A percentile compares a stretch with the other conserved stretches of the same genome.
phyloP scores from a whole-genome alignment of 805 yeast species.

The Brettanomyces nanus region DNA sequence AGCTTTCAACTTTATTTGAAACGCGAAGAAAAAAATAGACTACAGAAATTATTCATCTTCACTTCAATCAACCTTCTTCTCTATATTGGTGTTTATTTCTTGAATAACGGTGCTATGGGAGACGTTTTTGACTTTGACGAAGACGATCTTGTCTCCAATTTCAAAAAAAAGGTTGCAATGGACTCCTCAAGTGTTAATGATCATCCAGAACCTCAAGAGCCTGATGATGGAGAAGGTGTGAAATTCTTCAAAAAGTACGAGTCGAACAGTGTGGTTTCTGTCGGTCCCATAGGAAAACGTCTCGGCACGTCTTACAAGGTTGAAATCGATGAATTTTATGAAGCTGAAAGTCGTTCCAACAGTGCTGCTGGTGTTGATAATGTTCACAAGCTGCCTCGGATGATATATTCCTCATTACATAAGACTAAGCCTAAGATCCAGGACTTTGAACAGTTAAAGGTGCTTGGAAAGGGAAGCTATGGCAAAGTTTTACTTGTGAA shows the following conservation, averaged over 20 bases:
- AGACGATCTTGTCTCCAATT: conserved; percentile 12
- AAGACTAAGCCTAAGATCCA: conserved; percentile 17
- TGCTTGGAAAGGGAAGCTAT: conserved; percentile 81
- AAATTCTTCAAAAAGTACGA: conserved; percentile 19
- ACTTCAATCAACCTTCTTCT: too few relatives aligned
- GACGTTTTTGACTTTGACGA: conserved; percentile 24
- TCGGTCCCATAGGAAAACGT: conserved; percentile 25
- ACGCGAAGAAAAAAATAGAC: too few relatives aligned
- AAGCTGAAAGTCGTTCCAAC: conserved; percentile 19
- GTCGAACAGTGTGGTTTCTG: conserved; percentile 24
- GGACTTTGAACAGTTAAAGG: conserved; percentile 73
- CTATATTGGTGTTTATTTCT: too few relatives aligned
- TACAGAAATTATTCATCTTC: too few relatives aligned
- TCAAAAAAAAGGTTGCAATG: conserved; percentile 4
- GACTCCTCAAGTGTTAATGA: background rate
- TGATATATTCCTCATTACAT: too few relatives aligned
- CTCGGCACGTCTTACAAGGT: conserved; percentile 45
- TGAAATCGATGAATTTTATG: conserved; percentile 34
- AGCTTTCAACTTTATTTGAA: too few relatives aligned
- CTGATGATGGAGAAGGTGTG: conserved; percentile 6
- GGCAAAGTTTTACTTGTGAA: conserved; percentile 79
- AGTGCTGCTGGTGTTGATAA: conserved; percentile 2
- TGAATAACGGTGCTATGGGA: conserved; percentile 18
- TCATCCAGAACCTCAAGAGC: conserved; percentile 1
- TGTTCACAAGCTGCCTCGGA: conserved; percentile 1